These are phyloP conservation scores for Apiospora arundinis DNA, from an alignment of 2,329 filamentous ascomycete genomes.

Conservation along the genomic window DNA sequence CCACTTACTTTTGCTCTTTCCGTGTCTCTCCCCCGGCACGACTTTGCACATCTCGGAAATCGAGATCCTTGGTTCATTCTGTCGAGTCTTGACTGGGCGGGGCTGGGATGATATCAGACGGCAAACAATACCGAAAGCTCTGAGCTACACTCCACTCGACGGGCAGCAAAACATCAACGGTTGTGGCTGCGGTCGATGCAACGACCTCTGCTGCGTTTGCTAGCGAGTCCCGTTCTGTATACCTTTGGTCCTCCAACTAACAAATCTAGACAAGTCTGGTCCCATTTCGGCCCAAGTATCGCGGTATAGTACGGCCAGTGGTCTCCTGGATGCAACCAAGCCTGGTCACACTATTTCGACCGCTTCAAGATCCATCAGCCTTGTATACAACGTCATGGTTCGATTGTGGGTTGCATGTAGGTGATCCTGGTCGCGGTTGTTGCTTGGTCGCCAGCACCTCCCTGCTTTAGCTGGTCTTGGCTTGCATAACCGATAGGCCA, in stretches of 20 bases:
- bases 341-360: background rate
- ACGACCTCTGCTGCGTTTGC: background rate
- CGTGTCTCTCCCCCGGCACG: background rate
- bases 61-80: background rate
- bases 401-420: background rate
- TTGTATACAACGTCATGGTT: slow-evolving; percentile 10
- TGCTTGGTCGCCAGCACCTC: slow-evolving; percentile 5
- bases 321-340: background rate
- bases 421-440: background rate
- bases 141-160: no score
- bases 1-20: background rate
- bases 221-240: background rate
- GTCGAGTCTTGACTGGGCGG: background rate
- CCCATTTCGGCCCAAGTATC: background rate
- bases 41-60: background rate
- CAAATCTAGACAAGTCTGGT: background rate
- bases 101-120: background rate
- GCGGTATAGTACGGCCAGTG: background rate
- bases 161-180: background rate
- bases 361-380: slow-evolving; percentile 13
- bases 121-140: background rate
- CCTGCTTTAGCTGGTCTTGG: slow-evolving; percentile 31
- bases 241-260: background rate
- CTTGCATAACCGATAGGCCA: slow-evolving; percentile 32
- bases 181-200: background rate